These are phyloP conservation scores for Sarocladiaceae sp. DNA, from an alignment of 2,329 filamentous ascomycete genomes.

Conservation along the genomic window DNA sequence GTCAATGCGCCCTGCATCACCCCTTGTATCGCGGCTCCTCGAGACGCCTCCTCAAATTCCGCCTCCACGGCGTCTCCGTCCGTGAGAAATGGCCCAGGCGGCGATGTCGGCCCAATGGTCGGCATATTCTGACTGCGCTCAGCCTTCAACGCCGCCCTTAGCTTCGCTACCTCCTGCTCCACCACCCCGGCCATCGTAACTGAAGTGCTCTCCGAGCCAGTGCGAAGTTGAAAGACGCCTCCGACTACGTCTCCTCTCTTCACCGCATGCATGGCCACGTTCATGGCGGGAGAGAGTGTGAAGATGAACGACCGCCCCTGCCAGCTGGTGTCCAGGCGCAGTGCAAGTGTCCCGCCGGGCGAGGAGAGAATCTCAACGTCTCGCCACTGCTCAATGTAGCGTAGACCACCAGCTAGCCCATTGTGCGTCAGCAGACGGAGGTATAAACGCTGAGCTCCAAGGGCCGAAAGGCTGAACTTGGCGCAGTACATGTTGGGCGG, in stretches of 20 bases:
- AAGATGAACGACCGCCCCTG: too few relatives aligned
- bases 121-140: neutral
- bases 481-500: neutral
- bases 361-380: neutral
- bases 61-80: neutral
- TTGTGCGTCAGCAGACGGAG: neutral
- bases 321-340: too few relatives aligned
- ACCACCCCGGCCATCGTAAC: neutral
- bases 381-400: neutral
- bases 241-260: neutral
- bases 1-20: too few relatives aligned
- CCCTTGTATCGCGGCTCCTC: neutral
- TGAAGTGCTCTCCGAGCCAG: neutral
- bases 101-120: too few relatives aligned
- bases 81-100: neutral
- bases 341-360: neutral
- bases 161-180: neutral
- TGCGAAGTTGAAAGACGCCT: neutral
- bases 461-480: neutral
- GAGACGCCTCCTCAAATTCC: neutral
- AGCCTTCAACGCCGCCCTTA: neutral
- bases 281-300: neutral
- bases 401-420: neutral
- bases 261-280: conserved; percentile 1
- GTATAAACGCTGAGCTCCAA: neutral